These are phyloP conservation scores for Seminavis robusta DNA, from an alignment of 108 stramenopile genomes.

Conservation along the genomic window DNA sequence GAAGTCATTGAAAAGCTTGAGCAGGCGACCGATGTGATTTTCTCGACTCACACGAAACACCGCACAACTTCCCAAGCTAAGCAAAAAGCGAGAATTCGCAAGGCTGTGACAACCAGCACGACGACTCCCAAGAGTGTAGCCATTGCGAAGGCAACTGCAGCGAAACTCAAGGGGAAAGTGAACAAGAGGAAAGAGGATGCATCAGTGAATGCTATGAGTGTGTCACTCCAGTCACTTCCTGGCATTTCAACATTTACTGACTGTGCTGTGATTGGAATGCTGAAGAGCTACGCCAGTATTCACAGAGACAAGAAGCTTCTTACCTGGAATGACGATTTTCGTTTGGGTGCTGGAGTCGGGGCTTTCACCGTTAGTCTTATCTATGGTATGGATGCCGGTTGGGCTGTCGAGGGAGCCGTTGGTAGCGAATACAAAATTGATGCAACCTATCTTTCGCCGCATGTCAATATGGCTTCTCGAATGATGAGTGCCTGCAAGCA, in stretches of 20 bases:
- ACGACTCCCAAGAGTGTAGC: conserved; percentile 5
- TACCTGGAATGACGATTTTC: conserved; percentile 72
- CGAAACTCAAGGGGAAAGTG: conserved; percentile 1
- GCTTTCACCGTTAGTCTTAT: conserved; percentile 76
- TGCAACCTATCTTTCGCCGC: conserved; percentile 94
- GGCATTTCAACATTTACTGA: conserved; percentile 77
- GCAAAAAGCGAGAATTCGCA: conserved; percentile 12
- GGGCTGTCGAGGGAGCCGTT: conserved; percentile 95
- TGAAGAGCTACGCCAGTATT: conserved; percentile 77
- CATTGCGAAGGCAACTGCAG: neutral
- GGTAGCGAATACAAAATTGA: conserved; percentile 92
- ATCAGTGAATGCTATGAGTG: too few relatives aligned
- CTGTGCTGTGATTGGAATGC: conserved; percentile 73
- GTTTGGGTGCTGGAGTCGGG: conserved; percentile 71
- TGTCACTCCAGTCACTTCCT: conserved; percentile 63
- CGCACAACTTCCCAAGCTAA: too few relatives aligned
- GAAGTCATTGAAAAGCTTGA: conserved; percentile 60
- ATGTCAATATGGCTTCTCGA: conserved; percentile 95
- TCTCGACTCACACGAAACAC: conserved; percentile 24
- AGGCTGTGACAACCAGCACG: neutral
- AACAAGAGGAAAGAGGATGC: conserved; percentile 22
- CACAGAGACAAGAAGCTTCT: conserved; percentile 62
- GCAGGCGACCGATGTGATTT: conserved; percentile 68
- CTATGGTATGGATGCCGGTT: conserved; percentile 94
- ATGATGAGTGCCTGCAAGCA: conserved; percentile 89